phyloP scores from a whole-genome alignment of 768 basidiomycete genomes.

The Lactifluus piperatus region DNA sequence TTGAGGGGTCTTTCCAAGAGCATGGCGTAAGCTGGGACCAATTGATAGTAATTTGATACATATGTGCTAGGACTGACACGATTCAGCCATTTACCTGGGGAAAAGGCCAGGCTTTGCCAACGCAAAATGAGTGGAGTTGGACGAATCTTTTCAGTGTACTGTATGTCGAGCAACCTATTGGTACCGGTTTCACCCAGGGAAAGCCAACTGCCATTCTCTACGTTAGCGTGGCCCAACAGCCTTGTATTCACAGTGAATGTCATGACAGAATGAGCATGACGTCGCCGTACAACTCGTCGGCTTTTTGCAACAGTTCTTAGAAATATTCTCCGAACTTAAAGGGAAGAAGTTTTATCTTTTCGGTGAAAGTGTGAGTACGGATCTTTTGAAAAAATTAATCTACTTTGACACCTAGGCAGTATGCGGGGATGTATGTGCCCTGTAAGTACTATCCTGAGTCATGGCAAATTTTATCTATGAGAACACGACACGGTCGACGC shows the following conservation, averaged over 20 bases:
- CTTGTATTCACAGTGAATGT: too few species aligned
- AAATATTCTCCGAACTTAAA: conserved; percentile 66
- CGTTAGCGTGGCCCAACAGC: too few species aligned
- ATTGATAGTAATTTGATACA: conserved; percentile 24
- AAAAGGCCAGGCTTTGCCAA: conserved; percentile 53
- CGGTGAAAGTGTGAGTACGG: conserved; percentile 60
- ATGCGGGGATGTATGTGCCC: conserved; percentile 63
- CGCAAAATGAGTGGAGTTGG: conserved; percentile 62
- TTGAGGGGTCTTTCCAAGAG: conserved; percentile 65
- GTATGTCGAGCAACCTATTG: conserved; percentile 74
- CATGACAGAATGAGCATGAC: conserved; percentile 34
- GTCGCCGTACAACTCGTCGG: conserved; percentile 47
- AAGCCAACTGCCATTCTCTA: conserved; percentile 39
- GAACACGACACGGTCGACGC: too few species aligned
- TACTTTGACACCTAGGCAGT: conserved; percentile 32
- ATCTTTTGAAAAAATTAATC: neutral
- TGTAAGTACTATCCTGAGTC: conserved; percentile 35
- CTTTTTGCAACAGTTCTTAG: conserved; percentile 68
- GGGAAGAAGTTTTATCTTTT: conserved; percentile 60
- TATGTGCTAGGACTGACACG: neutral
- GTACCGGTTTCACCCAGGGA: conserved; percentile 71
- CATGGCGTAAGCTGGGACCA: conserved; percentile 69
- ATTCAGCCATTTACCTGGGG: conserved; percentile 60
- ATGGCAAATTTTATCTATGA: too few species aligned
- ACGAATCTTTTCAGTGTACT: conserved; percentile 69